phyloP scores from a whole-genome alignment of 2,329 filamentous ascomycete genomes.

The Ophiostoma tasmaniense region DNA sequence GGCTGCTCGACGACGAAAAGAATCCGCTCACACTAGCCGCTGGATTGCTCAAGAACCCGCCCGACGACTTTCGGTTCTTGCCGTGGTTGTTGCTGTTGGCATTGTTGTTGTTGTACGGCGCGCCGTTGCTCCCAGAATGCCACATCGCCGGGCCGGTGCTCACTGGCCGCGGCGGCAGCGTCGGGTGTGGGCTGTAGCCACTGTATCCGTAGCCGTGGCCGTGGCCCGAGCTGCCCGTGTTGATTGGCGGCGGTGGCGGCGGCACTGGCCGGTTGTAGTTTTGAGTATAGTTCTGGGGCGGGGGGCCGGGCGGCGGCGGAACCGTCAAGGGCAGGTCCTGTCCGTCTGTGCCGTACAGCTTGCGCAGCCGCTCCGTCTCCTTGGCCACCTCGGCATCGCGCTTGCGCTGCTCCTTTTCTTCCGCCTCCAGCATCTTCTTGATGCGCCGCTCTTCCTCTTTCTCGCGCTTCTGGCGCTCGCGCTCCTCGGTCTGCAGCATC shows the following conservation, averaged over 20 bases:
- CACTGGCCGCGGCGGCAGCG: slow-evolving; percentile 36
- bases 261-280: slow-evolving; percentile 31
- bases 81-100: slow-evolving; percentile 8
- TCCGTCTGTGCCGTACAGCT: slow-evolving; percentile 54
- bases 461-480: slow-evolving; percentile 48
- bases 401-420: slow-evolving; percentile 51
- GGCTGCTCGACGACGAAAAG: slow-evolving; percentile 19
- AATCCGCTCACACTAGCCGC: slow-evolving; percentile 23
- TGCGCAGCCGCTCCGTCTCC: slow-evolving; percentile 74
- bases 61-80: slow-evolving; percentile 4
- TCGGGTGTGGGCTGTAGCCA: neutral
- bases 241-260: slow-evolving; percentile 22
- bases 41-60: slow-evolving; percentile 18
- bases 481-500: slow-evolving; percentile 45
- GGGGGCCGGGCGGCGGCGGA: slow-evolving; percentile 19
- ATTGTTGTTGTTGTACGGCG: slow-evolving; percentile 15
- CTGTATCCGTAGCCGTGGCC: neutral
- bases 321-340: slow-evolving; percentile 31
- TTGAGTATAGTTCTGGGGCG: slow-evolving; percentile 15
- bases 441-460: slow-evolving; percentile 48
- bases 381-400: slow-evolving; percentile 56
- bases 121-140: slow-evolving; percentile 4
- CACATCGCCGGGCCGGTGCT: slow-evolving; percentile 36
- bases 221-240: neutral
- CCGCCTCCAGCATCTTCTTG: slow-evolving; percentile 56